phyloP scores from a whole-genome alignment of 345 rosid species.

The Draba incana region DNA sequence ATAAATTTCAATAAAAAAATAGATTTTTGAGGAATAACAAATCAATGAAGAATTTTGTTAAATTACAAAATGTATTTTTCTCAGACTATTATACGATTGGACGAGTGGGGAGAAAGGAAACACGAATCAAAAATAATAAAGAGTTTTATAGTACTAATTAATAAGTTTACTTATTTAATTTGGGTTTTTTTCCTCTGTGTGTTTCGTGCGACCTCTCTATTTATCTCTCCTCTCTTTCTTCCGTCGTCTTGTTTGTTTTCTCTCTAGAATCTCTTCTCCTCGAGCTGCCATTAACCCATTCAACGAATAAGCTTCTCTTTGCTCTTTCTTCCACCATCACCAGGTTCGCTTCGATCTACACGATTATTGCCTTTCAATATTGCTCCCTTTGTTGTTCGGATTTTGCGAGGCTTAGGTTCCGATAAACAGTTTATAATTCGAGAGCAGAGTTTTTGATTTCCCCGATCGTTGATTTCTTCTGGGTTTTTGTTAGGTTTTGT shows the following conservation, averaged over 20 bases:
- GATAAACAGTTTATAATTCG: slow-evolving; percentile 30
- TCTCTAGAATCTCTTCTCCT: slow-evolving; percentile 54
- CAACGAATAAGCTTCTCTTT: slow-evolving; percentile 43
- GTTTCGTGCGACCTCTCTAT: slow-evolving; percentile 43
- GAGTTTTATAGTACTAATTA: neutral
- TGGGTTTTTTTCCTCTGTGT: slow-evolving; percentile 29
- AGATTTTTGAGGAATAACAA: neutral
- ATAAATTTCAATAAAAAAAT: too few relatives aligned
- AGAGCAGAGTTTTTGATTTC: slow-evolving; percentile 38
- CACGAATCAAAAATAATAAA: neutral
- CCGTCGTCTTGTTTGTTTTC: slow-evolving; percentile 37
- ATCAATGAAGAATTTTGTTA: neutral
- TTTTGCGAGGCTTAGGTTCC: slow-evolving; percentile 45
- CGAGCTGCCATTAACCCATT: slow-evolving; percentile 53
- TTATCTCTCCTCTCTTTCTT: slow-evolving; percentile 21
- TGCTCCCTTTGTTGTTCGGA: slow-evolving; percentile 2
- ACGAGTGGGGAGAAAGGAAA: slow-evolving; percentile 8
- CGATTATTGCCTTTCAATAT: slow-evolving; percentile 19
- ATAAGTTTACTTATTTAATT: slow-evolving; percentile 5
- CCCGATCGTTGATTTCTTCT: slow-evolving; percentile 30
- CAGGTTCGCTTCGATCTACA: slow-evolving; percentile 64
- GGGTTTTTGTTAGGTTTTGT: slow-evolving; percentile 35
- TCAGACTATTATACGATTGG: neutral
- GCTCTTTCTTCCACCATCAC: slow-evolving; percentile 38
- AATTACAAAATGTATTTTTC: neutral